phyloP scores from a whole-genome alignment of 345 rosid species.

The Salix exigua region DNA sequence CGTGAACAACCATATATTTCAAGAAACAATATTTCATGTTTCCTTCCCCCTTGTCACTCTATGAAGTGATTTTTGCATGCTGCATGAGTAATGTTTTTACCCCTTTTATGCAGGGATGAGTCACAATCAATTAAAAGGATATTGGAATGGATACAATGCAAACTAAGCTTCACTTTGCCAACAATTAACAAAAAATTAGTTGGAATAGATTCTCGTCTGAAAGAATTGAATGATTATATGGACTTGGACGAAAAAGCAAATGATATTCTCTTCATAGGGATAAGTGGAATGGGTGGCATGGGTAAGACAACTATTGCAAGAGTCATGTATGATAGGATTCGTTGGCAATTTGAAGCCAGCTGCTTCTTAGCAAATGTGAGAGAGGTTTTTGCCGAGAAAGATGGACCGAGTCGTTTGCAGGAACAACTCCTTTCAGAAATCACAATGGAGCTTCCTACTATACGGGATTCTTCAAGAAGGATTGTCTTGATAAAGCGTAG shows the following conservation, averaged over 20 bases:
- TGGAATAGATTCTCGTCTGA: neutral
- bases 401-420: neutral
- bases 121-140: neutral
- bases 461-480: too few species aligned
- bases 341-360: neutral
- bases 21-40: neutral
- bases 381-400: neutral
- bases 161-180: neutral
- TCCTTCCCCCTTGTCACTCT: too few species aligned
- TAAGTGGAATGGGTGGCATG: conserved; percentile 2
- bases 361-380: conserved; percentile 15
- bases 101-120: neutral
- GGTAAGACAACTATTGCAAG: conserved; percentile 5
- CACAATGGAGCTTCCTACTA: neutral
- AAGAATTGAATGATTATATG: neutral
- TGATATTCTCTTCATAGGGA: neutral
- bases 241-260: too few species aligned
- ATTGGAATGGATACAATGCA: neutral
- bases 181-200: neutral
- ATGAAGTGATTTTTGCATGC: neutral
- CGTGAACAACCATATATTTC: neutral
- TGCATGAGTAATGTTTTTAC: neutral
- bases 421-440: conserved; percentile 8
- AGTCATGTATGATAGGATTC: neutral
- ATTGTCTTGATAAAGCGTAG: neutral